phyloP scores from a whole-genome alignment of 1,284 basidiomycete species.

The Retiboletus flavoniger region DNA sequence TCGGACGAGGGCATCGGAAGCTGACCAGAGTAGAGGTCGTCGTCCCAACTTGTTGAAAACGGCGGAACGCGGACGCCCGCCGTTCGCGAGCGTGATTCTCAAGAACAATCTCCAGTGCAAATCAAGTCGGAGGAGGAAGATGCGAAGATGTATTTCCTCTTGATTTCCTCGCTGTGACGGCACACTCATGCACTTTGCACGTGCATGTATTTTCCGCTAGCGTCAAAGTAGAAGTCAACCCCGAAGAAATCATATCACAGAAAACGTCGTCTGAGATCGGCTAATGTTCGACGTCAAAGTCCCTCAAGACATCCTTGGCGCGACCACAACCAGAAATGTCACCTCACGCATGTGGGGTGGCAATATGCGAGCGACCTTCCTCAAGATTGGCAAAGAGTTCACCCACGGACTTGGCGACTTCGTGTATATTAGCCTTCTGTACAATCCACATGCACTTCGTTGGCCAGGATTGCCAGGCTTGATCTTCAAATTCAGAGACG shows the following conservation, averaged over 20 bases:
- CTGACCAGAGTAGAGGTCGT: conserved; percentile 13
- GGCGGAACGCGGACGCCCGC: neutral
- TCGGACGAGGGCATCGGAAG: conserved; percentile 3
- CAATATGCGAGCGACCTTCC: conserved; percentile 29
- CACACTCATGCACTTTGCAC: neutral
- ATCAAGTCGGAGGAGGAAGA: conserved; percentile 15
- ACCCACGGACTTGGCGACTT: conserved; percentile 35
- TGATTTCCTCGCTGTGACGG: neutral
- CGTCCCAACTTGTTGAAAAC: neutral
- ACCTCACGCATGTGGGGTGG: conserved; percentile 35
- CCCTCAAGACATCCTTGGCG: conserved; percentile 5
- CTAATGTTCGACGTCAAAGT: conserved; percentile 12
- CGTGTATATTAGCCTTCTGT: conserved; percentile 33
- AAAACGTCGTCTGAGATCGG: conserved; percentile 9
- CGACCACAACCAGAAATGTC: conserved; percentile 25
- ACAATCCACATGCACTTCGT: conserved; percentile 37
- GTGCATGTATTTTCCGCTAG: neutral
- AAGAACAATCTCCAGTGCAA: neutral
- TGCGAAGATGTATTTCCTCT: neutral
- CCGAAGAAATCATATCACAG: conserved; percentile 4
- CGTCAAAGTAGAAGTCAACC: conserved; percentile 14
- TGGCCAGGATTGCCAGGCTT: conserved; percentile 38
- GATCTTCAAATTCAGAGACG: conserved; percentile 23
- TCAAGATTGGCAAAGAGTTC: conserved; percentile 24
- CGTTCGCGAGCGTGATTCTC: conserved; percentile 1